Conservation (phyloP, 2,329 filamentous ascomycete genomes). For the Aureobasidium sp. region DNA sequence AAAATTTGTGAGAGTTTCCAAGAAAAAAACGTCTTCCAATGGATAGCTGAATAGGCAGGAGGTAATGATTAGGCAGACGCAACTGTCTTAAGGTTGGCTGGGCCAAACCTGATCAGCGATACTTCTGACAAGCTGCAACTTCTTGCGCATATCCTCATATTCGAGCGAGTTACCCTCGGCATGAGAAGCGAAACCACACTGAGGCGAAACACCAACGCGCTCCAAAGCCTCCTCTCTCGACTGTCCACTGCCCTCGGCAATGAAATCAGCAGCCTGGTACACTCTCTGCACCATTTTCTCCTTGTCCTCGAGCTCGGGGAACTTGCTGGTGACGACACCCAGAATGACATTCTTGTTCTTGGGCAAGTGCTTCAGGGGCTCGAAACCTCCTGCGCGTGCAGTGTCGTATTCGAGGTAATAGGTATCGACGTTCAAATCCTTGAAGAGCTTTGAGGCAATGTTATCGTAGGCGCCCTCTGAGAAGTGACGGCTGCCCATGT, state of each 20-base stretch:
- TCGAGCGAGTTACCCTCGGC: constrained; percentile 60
- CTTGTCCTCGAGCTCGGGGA: constrained; percentile 32
- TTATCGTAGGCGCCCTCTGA: constrained; percentile 29
- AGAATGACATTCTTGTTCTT: constrained; percentile 34
- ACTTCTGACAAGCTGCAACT: constrained; percentile 58
- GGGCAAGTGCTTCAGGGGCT: constrained; percentile 31
- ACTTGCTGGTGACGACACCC: constrained; percentile 35
- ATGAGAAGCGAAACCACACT: constrained; percentile 67
- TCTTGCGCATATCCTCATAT: constrained; percentile 60
- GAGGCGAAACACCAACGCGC: constrained; percentile 57
- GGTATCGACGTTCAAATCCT: constrained; percentile 25
- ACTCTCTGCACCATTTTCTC: constrained; percentile 32
- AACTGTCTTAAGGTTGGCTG: constrained; percentile 27
- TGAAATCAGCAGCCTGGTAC: constrained; percentile 47
- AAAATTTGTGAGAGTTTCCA: not conserved
- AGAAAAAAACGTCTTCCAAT: not conserved
- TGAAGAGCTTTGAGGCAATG: constrained; percentile 23
- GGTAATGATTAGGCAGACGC: not conserved
- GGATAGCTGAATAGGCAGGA: not conserved
- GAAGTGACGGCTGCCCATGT: constrained; percentile 33
- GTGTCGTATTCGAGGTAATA: constrained; percentile 35
- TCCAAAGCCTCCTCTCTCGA: constrained; percentile 56
- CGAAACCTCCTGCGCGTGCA: constrained; percentile 33
- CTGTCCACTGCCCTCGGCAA: constrained; percentile 57
- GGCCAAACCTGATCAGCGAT: constrained; percentile 65